Base-by-base conservation (phyloP, 306 rosid genomes). In the Cicer arietinum region DNA sequence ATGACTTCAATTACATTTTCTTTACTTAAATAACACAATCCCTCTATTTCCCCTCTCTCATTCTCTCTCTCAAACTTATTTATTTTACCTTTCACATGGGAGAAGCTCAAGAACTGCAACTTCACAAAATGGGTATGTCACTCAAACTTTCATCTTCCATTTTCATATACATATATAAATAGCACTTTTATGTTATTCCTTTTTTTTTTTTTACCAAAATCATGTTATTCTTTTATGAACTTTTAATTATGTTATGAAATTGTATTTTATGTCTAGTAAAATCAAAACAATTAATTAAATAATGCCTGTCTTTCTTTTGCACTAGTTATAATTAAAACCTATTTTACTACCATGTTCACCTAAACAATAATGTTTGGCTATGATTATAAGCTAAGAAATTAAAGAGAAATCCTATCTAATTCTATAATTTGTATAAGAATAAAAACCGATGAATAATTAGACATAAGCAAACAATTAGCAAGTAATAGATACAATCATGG, bases 31-130 rank as follows among this genome's bases (percentile, higher is more conserved):
- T 35, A 59, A 58, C 43, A 59, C 41, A 12, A 30, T 12, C 3
- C 65, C 43, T 43, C 43, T 6, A 0, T 10, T 43, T 30, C 12
- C 30, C 30, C 17, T 59, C 65, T 58, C 16, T 14, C 16, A 14
- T 16, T 39, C 22, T 53, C 16, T 12, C 43, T 60, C 44, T 35
- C 18, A 35, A 71, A 12, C 52, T 64, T 10, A 1, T 20, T 59
- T 79, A 0, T 14, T 59, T 79, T 45, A 64, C 18, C 64, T 76
- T 78, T 4, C 20, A 71, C 50, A 67, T 80, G 84, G 80, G 73
- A 67, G 74, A 80, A 47, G 48, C 74, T 67, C 80, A 56, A 73
- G 71, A 67, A 80, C 17, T 60, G n/a, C 80, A 61, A 20, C 80
- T 84, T 8, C 10, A 6, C 52, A 73, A 72, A 39, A 47, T 14